Conservation (phyloP, 202 grass and related monocot genomes). For the Saccharum hybrid region DNA sequence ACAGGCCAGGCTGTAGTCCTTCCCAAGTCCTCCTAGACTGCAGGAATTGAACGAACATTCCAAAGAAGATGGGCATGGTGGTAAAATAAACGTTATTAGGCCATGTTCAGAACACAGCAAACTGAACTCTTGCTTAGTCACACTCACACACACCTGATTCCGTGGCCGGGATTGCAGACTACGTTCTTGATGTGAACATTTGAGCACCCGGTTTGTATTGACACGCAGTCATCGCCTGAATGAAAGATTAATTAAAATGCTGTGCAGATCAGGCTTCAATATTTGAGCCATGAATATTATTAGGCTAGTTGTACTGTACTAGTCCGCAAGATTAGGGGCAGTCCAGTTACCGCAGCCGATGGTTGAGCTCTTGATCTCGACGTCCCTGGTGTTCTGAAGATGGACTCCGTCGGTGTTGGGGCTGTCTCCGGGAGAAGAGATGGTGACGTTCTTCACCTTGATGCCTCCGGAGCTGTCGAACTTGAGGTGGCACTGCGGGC, state of each 20-base stretch:
- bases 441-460: conserved; percentile 71
- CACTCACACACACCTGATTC: conserved; percentile 56
- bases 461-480: conserved; percentile 73
- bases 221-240: conserved; percentile 79
- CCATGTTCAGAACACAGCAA: background rate
- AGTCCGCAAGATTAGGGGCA: background rate
- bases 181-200: conserved; percentile 72
- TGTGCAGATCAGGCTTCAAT: background rate
- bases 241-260: background rate
- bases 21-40: conserved; percentile 73
- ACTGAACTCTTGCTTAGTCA: background rate
- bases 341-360: conserved; percentile 65
- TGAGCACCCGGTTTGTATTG: conserved; percentile 76
- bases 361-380: conserved; percentile 64
- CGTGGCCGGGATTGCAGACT: conserved; percentile 72
- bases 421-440: conserved; percentile 59
- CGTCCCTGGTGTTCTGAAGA: conserved; percentile 73
- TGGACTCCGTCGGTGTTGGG: conserved; percentile 81
- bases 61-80: too few relatives aligned
- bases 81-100: background rate
- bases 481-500: conserved; percentile 77
- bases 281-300: background rate
- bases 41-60: background rate
- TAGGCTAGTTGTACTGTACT: background rate
- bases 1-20: conserved; percentile 65